These are phyloP conservation scores for Monosporascus sp. DNA, from an alignment of 2,329 filamentous ascomycete genomes.

Conservation along the genomic window DNA sequence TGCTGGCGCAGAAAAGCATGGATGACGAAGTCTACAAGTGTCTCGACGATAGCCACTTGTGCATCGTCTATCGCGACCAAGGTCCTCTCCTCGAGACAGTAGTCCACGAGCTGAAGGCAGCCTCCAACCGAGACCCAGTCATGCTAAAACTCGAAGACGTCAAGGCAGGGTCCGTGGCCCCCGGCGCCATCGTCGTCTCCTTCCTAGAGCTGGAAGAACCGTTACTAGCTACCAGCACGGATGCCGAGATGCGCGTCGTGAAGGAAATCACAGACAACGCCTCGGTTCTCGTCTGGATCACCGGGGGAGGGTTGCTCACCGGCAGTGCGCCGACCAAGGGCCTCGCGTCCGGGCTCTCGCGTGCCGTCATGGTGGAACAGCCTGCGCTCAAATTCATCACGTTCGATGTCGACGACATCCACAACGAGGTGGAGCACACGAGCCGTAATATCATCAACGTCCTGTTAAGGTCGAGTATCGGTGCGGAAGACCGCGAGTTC, in stretches of 20 bases:
- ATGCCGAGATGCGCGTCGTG: constrained; percentile 7
- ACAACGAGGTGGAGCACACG: background rate
- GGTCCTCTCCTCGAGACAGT: constrained; percentile 1
- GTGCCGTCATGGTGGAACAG: constrained; percentile 13
- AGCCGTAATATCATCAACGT: background rate
- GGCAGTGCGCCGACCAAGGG: constrained; percentile 5
- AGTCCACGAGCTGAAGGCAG: background rate
- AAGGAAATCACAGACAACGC: constrained; percentile 10
- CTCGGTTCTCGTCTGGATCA: constrained; percentile 9
- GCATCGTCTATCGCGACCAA: background rate
- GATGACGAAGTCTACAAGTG: background rate
- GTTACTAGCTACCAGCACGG: constrained; percentile 3
- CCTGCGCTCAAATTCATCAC: constrained; percentile 11
- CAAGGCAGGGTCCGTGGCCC: constrained; percentile 1
- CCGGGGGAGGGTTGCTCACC: constrained; percentile 1
- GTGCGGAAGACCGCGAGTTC: constrained; percentile 6
- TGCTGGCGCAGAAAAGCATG: background rate
- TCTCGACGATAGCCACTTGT: background rate
- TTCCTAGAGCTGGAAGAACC: constrained; percentile 5
- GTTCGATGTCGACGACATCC: constrained; percentile 8
- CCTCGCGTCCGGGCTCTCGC: constrained; percentile 4
- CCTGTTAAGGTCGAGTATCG: background rate
- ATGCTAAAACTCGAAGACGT: constrained; percentile 1
- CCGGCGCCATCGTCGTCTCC: constrained; percentile 2
- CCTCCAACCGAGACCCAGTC: background rate